Conservation (phyloP, 2,329 filamentous ascomycete genomes). For the Pyricularia pennisetigena region DNA sequence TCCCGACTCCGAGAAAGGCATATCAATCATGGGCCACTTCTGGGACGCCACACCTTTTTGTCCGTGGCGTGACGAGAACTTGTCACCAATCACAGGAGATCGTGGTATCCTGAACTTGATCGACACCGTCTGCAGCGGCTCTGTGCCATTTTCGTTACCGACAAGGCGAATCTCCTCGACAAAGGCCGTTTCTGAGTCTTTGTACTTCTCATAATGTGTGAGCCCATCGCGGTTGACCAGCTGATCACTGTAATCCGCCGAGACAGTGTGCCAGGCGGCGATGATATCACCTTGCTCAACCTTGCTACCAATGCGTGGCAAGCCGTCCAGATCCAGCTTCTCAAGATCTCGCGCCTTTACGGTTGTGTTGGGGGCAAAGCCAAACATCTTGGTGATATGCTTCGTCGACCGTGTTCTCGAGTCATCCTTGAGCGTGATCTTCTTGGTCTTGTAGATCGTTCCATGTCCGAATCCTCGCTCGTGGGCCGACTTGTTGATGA, state of each 20-base stretch:
- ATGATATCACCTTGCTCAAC: slow-evolving; percentile 75
- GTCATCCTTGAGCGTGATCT: slow-evolving; percentile 77
- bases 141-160: slow-evolving; percentile 71
- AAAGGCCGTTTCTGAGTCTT: slow-evolving; percentile 79
- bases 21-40: slow-evolving; percentile 87
- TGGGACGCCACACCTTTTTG: slow-evolving; percentile 97
- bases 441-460: slow-evolving; percentile 96
- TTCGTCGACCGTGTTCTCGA: slow-evolving; percentile 55
- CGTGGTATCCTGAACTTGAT: slow-evolving; percentile 90
- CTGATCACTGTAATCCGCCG: slow-evolving; percentile 65
- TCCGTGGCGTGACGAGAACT: slow-evolving; percentile 96
- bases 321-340: slow-evolving; percentile 76
- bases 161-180: slow-evolving; percentile 90
- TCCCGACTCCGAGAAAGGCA: slow-evolving; percentile 92
- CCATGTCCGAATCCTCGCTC: slow-evolving; percentile 94
- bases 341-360: slow-evolving; percentile 61
- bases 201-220: slow-evolving; percentile 89
- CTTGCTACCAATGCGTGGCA: slow-evolving; percentile 70
- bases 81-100: slow-evolving; percentile 90
- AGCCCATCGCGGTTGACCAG: slow-evolving; percentile 78
- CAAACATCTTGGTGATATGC: slow-evolving; percentile 73
- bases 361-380: slow-evolving; percentile 71
- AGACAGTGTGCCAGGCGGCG: slow-evolving; percentile 83
- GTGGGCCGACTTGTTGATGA: slow-evolving; percentile 93
- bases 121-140: slow-evolving; percentile 79